A percentile compares a stretch with the other conserved stretches of the same genome.
Evolutionary conservation across 2,329 filamentous ascomycete species (phyloP).

Genomic region (Sarocladiaceae sp.): DNA sequence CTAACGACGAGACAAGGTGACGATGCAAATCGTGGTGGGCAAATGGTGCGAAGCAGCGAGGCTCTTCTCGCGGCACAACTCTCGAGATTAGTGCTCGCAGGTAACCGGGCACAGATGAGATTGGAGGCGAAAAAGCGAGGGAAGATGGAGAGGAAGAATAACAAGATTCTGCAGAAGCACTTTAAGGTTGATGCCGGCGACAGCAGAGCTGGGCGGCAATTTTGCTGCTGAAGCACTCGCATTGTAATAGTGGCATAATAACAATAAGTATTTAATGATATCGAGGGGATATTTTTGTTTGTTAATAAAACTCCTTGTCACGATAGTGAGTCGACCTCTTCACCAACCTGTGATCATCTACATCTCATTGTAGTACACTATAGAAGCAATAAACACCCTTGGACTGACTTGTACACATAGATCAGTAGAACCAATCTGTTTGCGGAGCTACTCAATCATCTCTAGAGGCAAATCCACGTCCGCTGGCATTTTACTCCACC

Average conservation of each 20-base stretch:
- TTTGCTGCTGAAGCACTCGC: neutral
- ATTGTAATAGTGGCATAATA: slow-evolving; percentile 1
- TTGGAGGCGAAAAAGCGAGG: slow-evolving; percentile 14
- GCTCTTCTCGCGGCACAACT: slow-evolving; percentile 16
- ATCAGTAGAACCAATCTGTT: too few species aligned
- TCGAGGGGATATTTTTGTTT: neutral
- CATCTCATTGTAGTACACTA: too few species aligned
- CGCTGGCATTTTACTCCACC: too few species aligned
- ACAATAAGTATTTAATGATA: neutral
- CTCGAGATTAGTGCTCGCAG: slow-evolving; percentile 13
- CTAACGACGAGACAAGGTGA: neutral
- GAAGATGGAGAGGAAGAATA: slow-evolving; percentile 15
- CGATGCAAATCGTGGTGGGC: neutral
- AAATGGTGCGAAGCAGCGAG: slow-evolving; percentile 14
- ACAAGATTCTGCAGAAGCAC: slow-evolving; percentile 14
- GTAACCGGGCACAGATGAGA: slow-evolving; percentile 13
- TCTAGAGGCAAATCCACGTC: too few species aligned
- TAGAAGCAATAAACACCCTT: too few species aligned
- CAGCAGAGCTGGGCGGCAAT: slow-evolving; percentile 12
- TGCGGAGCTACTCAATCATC: too few species aligned
- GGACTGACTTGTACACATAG: too few species aligned
- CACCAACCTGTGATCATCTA: too few species aligned
- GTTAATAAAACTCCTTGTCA: too few species aligned
- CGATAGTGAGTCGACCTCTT: too few species aligned
- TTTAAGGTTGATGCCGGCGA: slow-evolving; percentile 14